Conservation (phyloP, 352 stramenopile genomes). For the Chrysophaeum taylorii region DNA sequence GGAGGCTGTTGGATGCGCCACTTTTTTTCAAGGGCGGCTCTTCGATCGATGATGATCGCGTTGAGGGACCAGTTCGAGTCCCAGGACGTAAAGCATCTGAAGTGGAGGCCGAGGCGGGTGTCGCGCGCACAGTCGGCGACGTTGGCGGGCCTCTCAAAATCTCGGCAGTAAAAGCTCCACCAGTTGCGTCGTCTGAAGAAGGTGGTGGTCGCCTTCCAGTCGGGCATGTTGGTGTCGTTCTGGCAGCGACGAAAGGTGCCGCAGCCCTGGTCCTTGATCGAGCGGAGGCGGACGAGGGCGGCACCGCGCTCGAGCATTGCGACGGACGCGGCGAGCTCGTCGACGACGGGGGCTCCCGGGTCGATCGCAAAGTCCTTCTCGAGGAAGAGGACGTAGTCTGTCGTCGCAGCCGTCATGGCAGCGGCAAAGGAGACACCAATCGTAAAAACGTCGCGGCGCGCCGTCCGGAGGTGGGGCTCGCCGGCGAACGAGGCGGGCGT, state of each 20-base stretch:
- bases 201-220: background rate
- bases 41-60: constrained; percentile 15
- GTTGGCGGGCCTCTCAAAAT: background rate
- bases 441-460: constrained; percentile 17
- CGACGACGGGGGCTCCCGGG: background rate
- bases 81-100: constrained; percentile 20
- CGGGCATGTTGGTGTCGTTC: constrained; percentile 13
- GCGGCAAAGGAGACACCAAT: constrained; percentile 22
- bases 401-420: constrained; percentile 1
- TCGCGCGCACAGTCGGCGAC: constrained; percentile 12
- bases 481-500: background rate
- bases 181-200: constrained; percentile 17
- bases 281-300: constrained; percentile 14
- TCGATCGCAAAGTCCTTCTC: constrained; percentile 24
- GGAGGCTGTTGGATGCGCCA: too few species aligned
- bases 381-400: constrained; percentile 21
- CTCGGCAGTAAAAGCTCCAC: constrained; percentile 24
- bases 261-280: constrained; percentile 21
- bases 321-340: constrained; percentile 10
- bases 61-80: constrained; percentile 26
- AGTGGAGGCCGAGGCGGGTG: background rate
- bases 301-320: constrained; percentile 10
- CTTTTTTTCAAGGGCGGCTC: constrained; percentile 11
- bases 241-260: constrained; percentile 21
- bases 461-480: too few species aligned